Conservation (phyloP, 192 early-diverging fungal species). For the Thamnidium elegans region DNA sequence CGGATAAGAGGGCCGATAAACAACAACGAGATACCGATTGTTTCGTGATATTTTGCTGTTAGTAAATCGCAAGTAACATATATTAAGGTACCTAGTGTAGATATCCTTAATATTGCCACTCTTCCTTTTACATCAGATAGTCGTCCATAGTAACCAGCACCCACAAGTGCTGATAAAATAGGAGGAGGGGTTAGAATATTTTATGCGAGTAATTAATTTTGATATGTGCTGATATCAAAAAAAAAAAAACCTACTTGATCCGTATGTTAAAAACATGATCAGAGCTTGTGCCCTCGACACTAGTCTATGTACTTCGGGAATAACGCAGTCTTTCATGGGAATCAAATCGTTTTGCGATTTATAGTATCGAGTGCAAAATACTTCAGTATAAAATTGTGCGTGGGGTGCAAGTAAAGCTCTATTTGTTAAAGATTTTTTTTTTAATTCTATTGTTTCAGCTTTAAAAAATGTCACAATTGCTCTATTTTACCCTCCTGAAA, state of each 20-base stretch:
- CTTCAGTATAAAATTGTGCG: conserved; percentile 36
- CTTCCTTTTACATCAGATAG: conserved; percentile 36
- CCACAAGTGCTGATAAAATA: conserved; percentile 17
- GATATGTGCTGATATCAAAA: too few relatives aligned
- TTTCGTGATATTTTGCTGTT: conserved; percentile 17
- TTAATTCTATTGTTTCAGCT: not conserved
- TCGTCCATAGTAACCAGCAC: conserved; percentile 30
- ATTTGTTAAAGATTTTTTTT: not conserved
- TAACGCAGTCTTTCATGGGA: conserved; percentile 30
- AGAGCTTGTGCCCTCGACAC: conserved; percentile 26
- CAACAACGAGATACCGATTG: conserved; percentile 26
- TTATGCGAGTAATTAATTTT: not conserved
- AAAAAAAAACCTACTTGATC: conserved; percentile 22
- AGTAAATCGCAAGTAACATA: conserved; percentile 20
- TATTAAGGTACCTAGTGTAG: conserved; percentile 25
- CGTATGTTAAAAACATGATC: conserved; percentile 22
- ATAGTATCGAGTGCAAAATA: conserved; percentile 36
- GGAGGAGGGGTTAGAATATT: not conserved
- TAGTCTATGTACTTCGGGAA: conserved; percentile 34
- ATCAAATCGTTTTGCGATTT: conserved; percentile 9
- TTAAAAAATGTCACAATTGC: not conserved
- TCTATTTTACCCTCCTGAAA: not conserved
- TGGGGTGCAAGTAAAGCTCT: conserved; percentile 24
- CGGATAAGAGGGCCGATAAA: conserved; percentile 32
- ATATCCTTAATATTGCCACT: conserved; percentile 19